Percentiles rank a stretch among this genome's conserved stretches.
phyloP scores from a whole-genome alignment of 805 yeast genomes.

The Candida broadrunensis region DNA sequence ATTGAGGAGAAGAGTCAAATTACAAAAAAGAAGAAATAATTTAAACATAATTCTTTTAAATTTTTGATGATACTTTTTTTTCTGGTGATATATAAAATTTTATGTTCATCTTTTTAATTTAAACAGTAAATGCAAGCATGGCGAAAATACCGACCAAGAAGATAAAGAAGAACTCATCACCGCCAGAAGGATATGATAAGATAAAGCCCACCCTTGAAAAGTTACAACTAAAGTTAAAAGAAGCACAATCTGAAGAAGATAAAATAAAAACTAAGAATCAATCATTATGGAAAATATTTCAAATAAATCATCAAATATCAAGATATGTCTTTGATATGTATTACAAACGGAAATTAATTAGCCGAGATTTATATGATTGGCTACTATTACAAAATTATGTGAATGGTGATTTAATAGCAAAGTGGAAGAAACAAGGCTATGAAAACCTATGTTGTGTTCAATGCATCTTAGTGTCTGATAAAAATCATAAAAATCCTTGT shows the following conservation, averaged over 20 bases:
- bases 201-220: slow-evolving; percentile 64
- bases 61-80: background rate
- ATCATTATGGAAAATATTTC: slow-evolving; percentile 66
- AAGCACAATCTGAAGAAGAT: slow-evolving; percentile 28
- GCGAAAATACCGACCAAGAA: slow-evolving; percentile 34
- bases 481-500: slow-evolving; percentile 61
- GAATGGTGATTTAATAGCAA: slow-evolving; percentile 73
- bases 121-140: slow-evolving; percentile 25
- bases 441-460: slow-evolving; percentile 80
- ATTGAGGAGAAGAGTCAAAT: too few relatives aligned
- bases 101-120: background rate
- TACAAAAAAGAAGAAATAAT: too few relatives aligned
- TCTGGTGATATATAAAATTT: too few relatives aligned
- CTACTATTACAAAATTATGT: slow-evolving; percentile 62
- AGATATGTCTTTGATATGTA: slow-evolving; percentile 72
- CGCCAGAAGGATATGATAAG: slow-evolving; percentile 74
- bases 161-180: slow-evolving; percentile 42
- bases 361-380: slow-evolving; percentile 70
- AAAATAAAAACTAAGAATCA: slow-evolving; percentile 52
- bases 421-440: slow-evolving; percentile 80
- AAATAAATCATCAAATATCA: slow-evolving; percentile 70
- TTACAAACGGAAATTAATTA: slow-evolving; percentile 67
- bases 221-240: slow-evolving; percentile 57
- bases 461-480: slow-evolving; percentile 67
- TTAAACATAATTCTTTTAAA: background rate